phyloP scores from a whole-genome alignment of 352 stramenopile genomes.

The Phytophthora parvispora region DNA sequence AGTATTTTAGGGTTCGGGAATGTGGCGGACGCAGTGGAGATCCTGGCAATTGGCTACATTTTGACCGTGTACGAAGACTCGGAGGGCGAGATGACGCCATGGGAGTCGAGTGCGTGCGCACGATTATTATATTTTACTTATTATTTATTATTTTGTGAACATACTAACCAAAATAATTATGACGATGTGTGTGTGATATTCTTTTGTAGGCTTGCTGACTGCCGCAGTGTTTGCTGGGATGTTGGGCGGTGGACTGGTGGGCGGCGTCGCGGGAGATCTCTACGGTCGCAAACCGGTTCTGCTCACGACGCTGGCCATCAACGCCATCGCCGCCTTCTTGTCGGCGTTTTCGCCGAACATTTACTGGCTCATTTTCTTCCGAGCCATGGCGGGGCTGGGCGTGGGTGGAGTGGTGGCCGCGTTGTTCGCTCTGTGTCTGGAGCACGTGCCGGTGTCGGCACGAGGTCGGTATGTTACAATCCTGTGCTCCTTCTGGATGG shows the following conservation, averaged over 20 bases:
- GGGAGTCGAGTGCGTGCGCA: slow-evolving; percentile 76
- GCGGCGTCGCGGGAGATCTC: slow-evolving; percentile 79
- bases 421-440: slow-evolving; percentile 88
- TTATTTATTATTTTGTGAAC: slow-evolving; percentile 5
- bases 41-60: slow-evolving; percentile 93
- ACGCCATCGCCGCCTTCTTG: slow-evolving; percentile 76
- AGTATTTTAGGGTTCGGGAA: slow-evolving; percentile 88
- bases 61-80: slow-evolving; percentile 79
- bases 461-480: slow-evolving; percentile 88
- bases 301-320: slow-evolving; percentile 82
- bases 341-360: slow-evolving; percentile 81
- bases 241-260: slow-evolving; percentile 83
- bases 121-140: slow-evolving; percentile 2
- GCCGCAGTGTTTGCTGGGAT: slow-evolving; percentile 93
- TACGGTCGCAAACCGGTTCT: slow-evolving; percentile 87
- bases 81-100: slow-evolving; percentile 72
- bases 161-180: background rate
- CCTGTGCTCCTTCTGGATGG: slow-evolving; percentile 94
- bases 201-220: slow-evolving; percentile 76
- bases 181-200: slow-evolving; percentile 8
- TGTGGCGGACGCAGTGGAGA: slow-evolving; percentile 92
- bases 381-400: slow-evolving; percentile 67
- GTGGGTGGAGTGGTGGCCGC: slow-evolving; percentile 91
- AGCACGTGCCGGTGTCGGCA: slow-evolving; percentile 79
- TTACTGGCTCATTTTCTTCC: slow-evolving; percentile 84